Percentiles rank a stretch among this genome's conserved stretches.
Conservation (phyloP, 805 yeast species). For the Pichia kluyveri region DNA sequence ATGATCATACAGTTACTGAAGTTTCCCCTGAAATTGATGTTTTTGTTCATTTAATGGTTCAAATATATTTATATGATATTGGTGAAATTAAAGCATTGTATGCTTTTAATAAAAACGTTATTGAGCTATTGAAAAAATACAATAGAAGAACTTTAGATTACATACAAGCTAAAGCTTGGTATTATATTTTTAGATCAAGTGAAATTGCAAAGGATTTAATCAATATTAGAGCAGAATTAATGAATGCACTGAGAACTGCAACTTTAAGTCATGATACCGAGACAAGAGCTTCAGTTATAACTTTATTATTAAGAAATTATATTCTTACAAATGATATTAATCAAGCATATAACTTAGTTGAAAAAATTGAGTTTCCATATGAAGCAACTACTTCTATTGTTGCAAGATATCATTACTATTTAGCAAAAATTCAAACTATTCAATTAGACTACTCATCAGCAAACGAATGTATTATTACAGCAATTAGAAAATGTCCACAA, state of each 20-base stretch:
- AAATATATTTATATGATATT: constrained; percentile 63
- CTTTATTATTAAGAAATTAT: constrained; percentile 77
- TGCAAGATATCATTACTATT: constrained; percentile 85
- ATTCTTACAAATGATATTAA: constrained; percentile 69
- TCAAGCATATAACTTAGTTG: constrained; percentile 83
- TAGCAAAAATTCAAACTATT: constrained; percentile 84
- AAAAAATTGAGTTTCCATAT: constrained; percentile 82
- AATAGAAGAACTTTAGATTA: constrained; percentile 81
- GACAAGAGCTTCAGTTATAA: constrained; percentile 79
- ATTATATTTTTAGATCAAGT: constrained; percentile 70
- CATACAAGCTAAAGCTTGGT: constrained; percentile 87
- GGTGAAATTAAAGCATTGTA: constrained; percentile 41
- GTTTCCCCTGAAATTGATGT: constrained; percentile 74
- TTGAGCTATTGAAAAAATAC: constrained; percentile 49
- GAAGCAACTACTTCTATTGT: constrained; percentile 72
- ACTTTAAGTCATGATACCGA: constrained; percentile 88
- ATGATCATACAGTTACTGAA: constrained; percentile 13
- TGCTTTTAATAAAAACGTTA: constrained; percentile 42
- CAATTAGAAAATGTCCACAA: constrained; percentile 94
- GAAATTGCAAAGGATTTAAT: constrained; percentile 51
- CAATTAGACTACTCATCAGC: constrained; percentile 91
- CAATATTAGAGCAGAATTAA: constrained; percentile 59
- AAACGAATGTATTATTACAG: constrained; percentile 83
- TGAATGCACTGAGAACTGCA: constrained; percentile 74
- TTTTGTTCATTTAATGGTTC: constrained; percentile 70